These are phyloP conservation scores for Trametes versicolor DNA, from an alignment of 1,284 basidiomycete species.

Conservation along the genomic window DNA sequence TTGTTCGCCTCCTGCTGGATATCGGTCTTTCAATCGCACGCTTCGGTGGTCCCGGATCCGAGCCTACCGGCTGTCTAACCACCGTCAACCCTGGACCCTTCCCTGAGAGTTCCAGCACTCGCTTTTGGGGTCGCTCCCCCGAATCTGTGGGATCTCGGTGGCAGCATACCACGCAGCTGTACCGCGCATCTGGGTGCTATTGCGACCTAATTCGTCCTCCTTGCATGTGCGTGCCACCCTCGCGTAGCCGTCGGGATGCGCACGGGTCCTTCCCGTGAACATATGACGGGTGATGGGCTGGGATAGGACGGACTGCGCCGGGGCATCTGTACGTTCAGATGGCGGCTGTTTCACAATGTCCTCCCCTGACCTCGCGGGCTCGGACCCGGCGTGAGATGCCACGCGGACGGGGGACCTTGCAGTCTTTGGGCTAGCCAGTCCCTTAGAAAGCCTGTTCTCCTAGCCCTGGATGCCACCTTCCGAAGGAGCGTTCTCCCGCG, in stretches of 20 bases:
- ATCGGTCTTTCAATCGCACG: not conserved
- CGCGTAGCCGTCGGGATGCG: not conserved
- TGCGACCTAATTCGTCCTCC: not conserved
- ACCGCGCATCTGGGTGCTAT: not conserved
- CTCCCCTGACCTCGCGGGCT: not conserved
- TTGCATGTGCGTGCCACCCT: not conserved
- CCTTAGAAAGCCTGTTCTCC: not conserved
- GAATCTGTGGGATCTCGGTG: conserved; percentile 21
- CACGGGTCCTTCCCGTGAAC: not conserved
- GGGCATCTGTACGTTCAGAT: not conserved
- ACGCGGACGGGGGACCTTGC: not conserved
- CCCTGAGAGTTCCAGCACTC: conserved; percentile 4
- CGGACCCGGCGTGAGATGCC: not conserved
- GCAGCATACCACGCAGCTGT: conserved; percentile 12
- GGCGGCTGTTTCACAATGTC: conserved; percentile 2
- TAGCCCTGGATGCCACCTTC: not conserved
- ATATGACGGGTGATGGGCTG: not conserved
- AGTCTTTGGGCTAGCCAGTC: not conserved
- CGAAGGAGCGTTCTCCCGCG: conserved; percentile 16
- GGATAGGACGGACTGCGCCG: conserved; percentile 1
- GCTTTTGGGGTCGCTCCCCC: conserved; percentile 13
- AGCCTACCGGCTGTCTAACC: not conserved
- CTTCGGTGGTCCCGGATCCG: conserved; percentile 5
- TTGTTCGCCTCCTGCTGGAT: not conserved
- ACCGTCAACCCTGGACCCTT: conserved; percentile 12